Percentiles rank a stretch among this genome's conserved stretches.
Evolutionary conservation across 441 rosid genomes (phyloP).

Genomic region (Croton setiger): DNA sequence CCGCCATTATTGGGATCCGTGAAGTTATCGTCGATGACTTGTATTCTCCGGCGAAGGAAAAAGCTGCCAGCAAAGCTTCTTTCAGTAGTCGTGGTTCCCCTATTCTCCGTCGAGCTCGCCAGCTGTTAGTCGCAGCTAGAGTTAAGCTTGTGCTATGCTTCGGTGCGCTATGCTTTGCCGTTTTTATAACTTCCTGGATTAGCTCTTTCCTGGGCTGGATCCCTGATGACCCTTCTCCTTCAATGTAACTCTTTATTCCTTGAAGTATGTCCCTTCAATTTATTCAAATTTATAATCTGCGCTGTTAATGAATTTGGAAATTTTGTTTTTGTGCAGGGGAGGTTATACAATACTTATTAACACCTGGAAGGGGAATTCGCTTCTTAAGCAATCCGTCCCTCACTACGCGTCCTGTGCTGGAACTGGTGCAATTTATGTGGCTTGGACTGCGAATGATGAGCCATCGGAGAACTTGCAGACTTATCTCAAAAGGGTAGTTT

Average conservation of each 20-base stretch:
- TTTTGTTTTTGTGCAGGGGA: not conserved
- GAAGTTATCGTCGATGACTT: slow-evolving; percentile 8
- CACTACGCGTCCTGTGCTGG: slow-evolving; percentile 20
- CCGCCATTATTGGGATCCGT: slow-evolving; percentile 10
- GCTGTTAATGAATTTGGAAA: not conserved
- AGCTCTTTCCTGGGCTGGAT: slow-evolving; percentile 22
- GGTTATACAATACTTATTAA: slow-evolving; percentile 20
- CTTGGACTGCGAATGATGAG: slow-evolving; percentile 6
- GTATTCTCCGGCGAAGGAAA: slow-evolving; percentile 21
- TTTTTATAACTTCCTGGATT: slow-evolving; percentile 9
- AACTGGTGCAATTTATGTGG: slow-evolving; percentile 8
- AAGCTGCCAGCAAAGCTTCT: slow-evolving; percentile 12
- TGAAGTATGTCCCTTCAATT: not conserved
- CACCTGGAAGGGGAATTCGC: slow-evolving; percentile 16
- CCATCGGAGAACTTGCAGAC: slow-evolving; percentile 7
- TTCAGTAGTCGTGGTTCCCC: slow-evolving; percentile 5
- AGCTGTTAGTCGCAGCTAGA: slow-evolving; percentile 1
- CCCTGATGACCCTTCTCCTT: slow-evolving; percentile 3
- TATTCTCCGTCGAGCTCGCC: slow-evolving; percentile 8
- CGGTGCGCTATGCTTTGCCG: slow-evolving; percentile 8
- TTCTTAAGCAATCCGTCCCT: slow-evolving; percentile 15
- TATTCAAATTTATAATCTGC: too few relatives aligned
- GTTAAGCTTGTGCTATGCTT: slow-evolving; percentile 14
- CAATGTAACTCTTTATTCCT: not conserved
- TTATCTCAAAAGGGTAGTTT: slow-evolving; percentile 2